These are phyloP conservation scores for Scutellaria galericulata DNA, from an alignment of 257 asterid species.

Conservation along the genomic window DNA sequence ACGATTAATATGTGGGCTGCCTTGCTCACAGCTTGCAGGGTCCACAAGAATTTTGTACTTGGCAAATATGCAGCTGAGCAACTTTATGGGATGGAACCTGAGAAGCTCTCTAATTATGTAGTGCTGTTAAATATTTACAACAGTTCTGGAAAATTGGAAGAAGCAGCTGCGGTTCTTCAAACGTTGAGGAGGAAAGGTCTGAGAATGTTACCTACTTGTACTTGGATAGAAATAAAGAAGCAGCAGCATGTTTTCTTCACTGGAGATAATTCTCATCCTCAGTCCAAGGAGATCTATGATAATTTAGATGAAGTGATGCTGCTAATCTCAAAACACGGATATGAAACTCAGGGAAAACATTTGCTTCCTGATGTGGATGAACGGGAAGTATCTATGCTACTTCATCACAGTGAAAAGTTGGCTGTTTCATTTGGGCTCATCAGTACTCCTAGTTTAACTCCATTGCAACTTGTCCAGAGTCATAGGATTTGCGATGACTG, in stretches of 20 bases:
- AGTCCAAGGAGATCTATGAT: constrained; percentile 57
- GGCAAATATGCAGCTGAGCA: constrained; percentile 90
- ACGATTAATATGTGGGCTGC: constrained; percentile 92
- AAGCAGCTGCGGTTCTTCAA: constrained; percentile 75
- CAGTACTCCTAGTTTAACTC: constrained; percentile 62
- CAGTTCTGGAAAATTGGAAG: constrained; percentile 60
- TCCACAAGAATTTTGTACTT: constrained; percentile 73
- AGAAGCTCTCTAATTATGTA: constrained; percentile 74
- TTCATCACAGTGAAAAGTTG: constrained; percentile 80
- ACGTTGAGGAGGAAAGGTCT: constrained; percentile 72
- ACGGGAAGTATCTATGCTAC: constrained; percentile 48
- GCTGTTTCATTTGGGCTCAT: constrained; percentile 85
- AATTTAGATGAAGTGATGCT: constrained; percentile 52
- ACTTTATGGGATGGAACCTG: constrained; percentile 83
- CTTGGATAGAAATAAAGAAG: constrained; percentile 82
- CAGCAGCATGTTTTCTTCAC: constrained; percentile 62
- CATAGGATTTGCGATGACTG: constrained; percentile 85
- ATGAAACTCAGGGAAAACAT: constrained; percentile 46
- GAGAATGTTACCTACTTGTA: constrained; percentile 71
- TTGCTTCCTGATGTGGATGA: constrained; percentile 91
- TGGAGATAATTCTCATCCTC: constrained; percentile 67
- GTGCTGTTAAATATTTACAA: constrained; percentile 78
- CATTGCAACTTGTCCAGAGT: constrained; percentile 81
- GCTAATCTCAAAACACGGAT: constrained; percentile 54
- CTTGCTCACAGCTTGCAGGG: constrained; percentile 87